Conservation (phyloP, 805 yeast genomes). For the Helenozyma baotianmanensis region DNA sequence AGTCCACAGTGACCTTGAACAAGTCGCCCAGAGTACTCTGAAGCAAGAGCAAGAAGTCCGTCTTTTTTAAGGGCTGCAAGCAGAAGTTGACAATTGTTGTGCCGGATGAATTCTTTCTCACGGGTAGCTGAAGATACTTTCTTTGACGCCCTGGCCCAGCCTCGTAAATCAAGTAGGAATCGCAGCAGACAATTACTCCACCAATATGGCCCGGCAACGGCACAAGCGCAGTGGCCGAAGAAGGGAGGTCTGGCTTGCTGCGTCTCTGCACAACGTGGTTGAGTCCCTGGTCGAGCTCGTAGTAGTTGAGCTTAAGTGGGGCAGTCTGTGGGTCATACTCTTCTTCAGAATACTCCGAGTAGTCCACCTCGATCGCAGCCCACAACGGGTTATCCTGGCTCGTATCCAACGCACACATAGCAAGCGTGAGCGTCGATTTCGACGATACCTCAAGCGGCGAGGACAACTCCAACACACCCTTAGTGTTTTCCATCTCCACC, state of each 20-base stretch:
- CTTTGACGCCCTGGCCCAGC: not conserved
- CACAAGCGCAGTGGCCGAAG: slow-evolving; percentile 48
- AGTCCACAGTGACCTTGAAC: slow-evolving; percentile 52
- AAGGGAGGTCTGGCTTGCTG: slow-evolving; percentile 15
- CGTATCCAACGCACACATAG: slow-evolving; percentile 60
- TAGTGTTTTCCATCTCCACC: slow-evolving; percentile 41
- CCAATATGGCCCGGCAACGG: slow-evolving; percentile 69
- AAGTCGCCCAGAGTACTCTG: slow-evolving; percentile 75
- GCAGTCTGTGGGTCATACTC: slow-evolving; percentile 8
- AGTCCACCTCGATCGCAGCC: slow-evolving; percentile 70
- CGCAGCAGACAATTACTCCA: slow-evolving; percentile 64
- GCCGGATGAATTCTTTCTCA: slow-evolving; percentile 23
- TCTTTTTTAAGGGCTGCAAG: slow-evolving; percentile 59
- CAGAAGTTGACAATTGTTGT: slow-evolving; percentile 49
- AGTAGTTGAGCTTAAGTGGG: slow-evolving; percentile 47
- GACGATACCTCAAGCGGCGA: slow-evolving; percentile 72
- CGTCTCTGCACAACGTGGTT: slow-evolving; percentile 60
- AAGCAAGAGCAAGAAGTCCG: slow-evolving; percentile 58
- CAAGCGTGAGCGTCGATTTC: slow-evolving; percentile 48
- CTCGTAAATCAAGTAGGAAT: slow-evolving; percentile 49
- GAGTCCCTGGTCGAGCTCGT: slow-evolving; percentile 82
- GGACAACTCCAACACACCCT: slow-evolving; percentile 46
- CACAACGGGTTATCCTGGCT: slow-evolving; percentile 81
- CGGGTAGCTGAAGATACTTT: slow-evolving; percentile 54
- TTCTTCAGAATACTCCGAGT: slow-evolving; percentile 28